A percentile compares a stretch with the other conserved stretches of the same genome.
These are phyloP conservation scores for Primulina eburnea DNA, from an alignment of 257 asterid genomes.

Conservation along the genomic window DNA sequence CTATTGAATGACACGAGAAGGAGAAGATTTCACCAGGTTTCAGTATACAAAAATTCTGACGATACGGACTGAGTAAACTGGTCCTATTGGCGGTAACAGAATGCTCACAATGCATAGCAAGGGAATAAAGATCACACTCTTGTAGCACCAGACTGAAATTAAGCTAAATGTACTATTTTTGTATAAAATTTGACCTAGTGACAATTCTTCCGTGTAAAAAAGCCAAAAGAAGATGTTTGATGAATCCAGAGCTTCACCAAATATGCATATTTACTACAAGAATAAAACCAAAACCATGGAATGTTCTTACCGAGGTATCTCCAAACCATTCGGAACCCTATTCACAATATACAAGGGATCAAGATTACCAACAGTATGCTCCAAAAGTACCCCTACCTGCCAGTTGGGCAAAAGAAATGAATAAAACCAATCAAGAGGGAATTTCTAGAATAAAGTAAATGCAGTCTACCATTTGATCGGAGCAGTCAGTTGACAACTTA, in stretches of 20 bases:
- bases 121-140: constrained; percentile 11
- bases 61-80: not conserved
- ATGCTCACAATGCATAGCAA: not conserved
- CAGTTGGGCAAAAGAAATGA: constrained; percentile 22
- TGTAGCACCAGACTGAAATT: constrained; percentile 12
- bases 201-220: not conserved
- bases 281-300: constrained; percentile 5
- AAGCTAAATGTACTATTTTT: constrained; percentile 2
- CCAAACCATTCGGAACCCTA: constrained; percentile 93
- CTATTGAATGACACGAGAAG: not conserved
- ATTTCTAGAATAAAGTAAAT: constrained; percentile 7
- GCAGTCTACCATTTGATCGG: constrained; percentile 17
- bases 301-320: constrained; percentile 83
- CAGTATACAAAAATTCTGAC: too few relatives aligned
- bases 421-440: constrained; percentile 15
- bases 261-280: constrained; percentile 19
- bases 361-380: constrained; percentile 98
- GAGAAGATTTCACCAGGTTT: not conserved
- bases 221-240: not conserved
- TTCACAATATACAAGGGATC: constrained; percentile 92
- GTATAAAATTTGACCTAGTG: not conserved
- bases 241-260: constrained; percentile 2
- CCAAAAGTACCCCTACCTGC: constrained; percentile 91
- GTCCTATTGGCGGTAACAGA: not conserved
- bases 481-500: constrained; percentile 30